Conservation (phyloP, 208 protist genomes). For the Phytomonas serpens region DNA sequence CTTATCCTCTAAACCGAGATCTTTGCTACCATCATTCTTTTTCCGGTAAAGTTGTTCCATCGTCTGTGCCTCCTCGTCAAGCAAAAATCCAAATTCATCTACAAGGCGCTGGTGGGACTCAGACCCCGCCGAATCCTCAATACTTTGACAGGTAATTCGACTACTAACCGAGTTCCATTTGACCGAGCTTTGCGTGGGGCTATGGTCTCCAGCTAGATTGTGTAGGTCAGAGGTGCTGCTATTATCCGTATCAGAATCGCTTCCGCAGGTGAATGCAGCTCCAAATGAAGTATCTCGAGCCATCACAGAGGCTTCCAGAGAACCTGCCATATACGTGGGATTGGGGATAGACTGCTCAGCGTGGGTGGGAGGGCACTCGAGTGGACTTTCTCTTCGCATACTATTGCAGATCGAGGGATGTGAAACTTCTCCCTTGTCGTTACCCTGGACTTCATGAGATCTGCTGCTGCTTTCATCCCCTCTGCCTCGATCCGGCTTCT, state of each 20-base stretch:
- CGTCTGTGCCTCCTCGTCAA: slow-evolving; percentile 58
- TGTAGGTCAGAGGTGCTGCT: not conserved
- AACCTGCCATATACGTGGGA: not conserved
- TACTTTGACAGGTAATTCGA: slow-evolving; percentile 7
- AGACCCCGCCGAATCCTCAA: not conserved
- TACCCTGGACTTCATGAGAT: not conserved
- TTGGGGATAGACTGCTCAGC: not conserved
- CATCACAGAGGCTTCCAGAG: not conserved
- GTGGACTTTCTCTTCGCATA: not conserved
- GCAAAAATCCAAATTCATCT: slow-evolving; percentile 87
- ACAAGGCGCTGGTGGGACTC: slow-evolving; percentile 39
- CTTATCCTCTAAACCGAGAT: slow-evolving; percentile 78
- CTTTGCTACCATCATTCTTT: slow-evolving; percentile 55
- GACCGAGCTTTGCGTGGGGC: slow-evolving; percentile 1
- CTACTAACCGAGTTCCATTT: slow-evolving; percentile 6
- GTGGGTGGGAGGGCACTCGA: not conserved
- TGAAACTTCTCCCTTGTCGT: not conserved
- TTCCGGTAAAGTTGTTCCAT: slow-evolving; percentile 56
- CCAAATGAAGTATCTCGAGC: slow-evolving; percentile 17
- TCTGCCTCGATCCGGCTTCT: not conserved
- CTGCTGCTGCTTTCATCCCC: not conserved
- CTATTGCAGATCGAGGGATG: not conserved
- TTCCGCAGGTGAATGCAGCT: slow-evolving; percentile 34
- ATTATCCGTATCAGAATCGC: slow-evolving; percentile 41
- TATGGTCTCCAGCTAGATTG: not conserved